Conservation (phyloP, 2,329 filamentous ascomycete species). For the Aspergillus candidus region DNA sequence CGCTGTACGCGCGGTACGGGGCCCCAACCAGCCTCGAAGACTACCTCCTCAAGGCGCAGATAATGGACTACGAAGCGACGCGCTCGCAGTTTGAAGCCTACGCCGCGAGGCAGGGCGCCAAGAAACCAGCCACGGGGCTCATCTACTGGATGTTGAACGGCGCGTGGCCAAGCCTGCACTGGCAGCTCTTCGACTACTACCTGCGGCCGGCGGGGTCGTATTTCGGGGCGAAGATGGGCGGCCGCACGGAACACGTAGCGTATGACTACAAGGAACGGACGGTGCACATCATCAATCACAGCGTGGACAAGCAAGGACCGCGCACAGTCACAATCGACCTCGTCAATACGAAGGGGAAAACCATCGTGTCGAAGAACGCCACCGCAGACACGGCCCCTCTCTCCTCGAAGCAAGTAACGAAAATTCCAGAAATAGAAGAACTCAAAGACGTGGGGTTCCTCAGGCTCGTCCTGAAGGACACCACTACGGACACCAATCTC, state of each 20-base stretch:
- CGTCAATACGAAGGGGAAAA: conserved; percentile 44
- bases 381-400: conserved; percentile 41
- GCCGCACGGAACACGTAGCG: conserved; percentile 48
- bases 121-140: conserved; percentile 52
- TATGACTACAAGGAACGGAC: conserved; percentile 47
- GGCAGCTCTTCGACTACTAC: conserved; percentile 61
- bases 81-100: conserved; percentile 55
- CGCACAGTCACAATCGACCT: conserved; percentile 47
- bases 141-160: conserved; percentile 65
- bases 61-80: conserved; percentile 60
- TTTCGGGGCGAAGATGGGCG: conserved; percentile 52
- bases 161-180: conserved; percentile 60
- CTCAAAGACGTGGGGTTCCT: conserved; percentile 46
- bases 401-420: conserved; percentile 34
- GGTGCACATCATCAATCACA: conserved; percentile 53
- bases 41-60: conserved; percentile 55
- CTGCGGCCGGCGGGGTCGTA: conserved; percentile 53
- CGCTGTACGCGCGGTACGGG: conserved; percentile 49
- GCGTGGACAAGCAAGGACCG: conserved; percentile 33
- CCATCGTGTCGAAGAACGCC: conserved; percentile 31
- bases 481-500: conserved; percentile 25
- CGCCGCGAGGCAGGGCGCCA: conserved; percentile 45
- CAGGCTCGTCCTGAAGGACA: conserved; percentile 43
- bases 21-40: conserved; percentile 48
- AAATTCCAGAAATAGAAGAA: conserved; percentile 26